Percentiles rank a stretch among this genome's conserved stretches.
Evolutionary conservation across 805 yeast species (phyloP).

Genomic region (Pichia scutulata): DNA sequence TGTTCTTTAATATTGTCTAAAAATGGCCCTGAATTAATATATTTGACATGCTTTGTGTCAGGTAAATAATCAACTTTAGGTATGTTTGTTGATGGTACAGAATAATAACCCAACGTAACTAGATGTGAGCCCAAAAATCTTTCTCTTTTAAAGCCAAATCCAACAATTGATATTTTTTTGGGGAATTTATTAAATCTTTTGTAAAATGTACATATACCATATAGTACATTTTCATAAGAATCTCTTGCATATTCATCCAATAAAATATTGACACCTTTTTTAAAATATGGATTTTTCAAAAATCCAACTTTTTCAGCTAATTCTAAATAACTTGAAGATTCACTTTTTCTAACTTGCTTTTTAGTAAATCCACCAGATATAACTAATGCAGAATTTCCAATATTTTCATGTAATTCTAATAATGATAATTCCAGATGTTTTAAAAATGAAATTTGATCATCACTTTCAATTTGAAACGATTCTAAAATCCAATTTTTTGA

Average conservation of each 20-base stretch:
- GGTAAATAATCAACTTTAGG: background rate
- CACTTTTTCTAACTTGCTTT: conserved; percentile 37
- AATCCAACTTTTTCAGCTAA: conserved; percentile 26
- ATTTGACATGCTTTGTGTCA: conserved; percentile 32
- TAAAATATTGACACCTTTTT: conserved; percentile 22
- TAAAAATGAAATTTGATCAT: conserved; percentile 59
- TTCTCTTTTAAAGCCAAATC: conserved; percentile 64
- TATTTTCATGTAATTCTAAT: conserved; percentile 24
- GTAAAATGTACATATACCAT: conserved; percentile 46
- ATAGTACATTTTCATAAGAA: conserved; percentile 69
- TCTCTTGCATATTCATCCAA: conserved; percentile 73
- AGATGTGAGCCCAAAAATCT: conserved; percentile 54
- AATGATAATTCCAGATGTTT: conserved; percentile 49
- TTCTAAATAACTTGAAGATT: conserved; percentile 51
- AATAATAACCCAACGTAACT: conserved; percentile 35
- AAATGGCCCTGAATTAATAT: conserved; percentile 54
- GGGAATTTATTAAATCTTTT: conserved; percentile 46
- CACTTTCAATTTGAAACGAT: conserved; percentile 59
- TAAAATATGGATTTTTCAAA: conserved; percentile 4
- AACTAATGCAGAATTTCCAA: conserved; percentile 15
- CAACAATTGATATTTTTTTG: conserved; percentile 44
- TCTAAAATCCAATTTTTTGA: conserved; percentile 60
- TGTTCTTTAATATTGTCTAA: conserved; percentile 22
- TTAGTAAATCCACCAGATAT: conserved; percentile 66
- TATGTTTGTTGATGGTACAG: background rate